Percentiles rank a stretch among this genome's conserved stretches.
Conservation (phyloP, 495 filamentous ascomycete genomes). For the Aspergillus cristatus region DNA sequence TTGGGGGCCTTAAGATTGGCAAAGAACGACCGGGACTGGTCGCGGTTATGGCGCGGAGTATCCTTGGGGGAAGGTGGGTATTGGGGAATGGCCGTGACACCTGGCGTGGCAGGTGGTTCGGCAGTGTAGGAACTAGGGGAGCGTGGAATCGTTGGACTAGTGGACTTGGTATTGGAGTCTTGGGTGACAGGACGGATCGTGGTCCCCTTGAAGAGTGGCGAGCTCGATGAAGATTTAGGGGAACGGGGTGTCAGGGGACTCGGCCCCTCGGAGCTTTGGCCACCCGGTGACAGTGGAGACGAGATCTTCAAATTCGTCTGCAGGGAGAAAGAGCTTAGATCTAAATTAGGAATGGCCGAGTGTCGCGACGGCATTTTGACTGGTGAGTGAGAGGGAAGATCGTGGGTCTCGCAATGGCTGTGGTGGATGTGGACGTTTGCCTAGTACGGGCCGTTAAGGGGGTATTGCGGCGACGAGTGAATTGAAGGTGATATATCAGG, state of each 20-base stretch:
- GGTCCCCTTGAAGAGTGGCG: constrained; percentile 32
- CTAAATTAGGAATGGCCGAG: constrained; percentile 34
- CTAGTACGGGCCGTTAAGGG: too few relatives aligned
- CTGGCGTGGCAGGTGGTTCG: constrained; percentile 33
- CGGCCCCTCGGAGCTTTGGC: constrained; percentile 30
- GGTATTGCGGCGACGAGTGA: too few relatives aligned
- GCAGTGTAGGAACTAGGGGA: constrained; percentile 15
- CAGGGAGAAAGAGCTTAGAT: constrained; percentile 29
- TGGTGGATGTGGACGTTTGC: not conserved
- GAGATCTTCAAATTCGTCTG: constrained; percentile 24
- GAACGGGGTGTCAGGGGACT: constrained; percentile 37
- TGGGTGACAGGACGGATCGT: constrained; percentile 39
- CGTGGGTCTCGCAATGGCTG: constrained; percentile 7
- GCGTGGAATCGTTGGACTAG: constrained; percentile 23
- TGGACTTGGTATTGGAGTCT: constrained; percentile 26
- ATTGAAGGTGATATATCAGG: too few relatives aligned
- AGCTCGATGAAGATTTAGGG: constrained; percentile 33
- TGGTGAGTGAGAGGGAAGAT: constrained; percentile 6
- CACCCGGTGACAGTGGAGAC: constrained; percentile 28
- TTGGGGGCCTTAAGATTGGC: constrained; percentile 47
- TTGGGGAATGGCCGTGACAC: constrained; percentile 45
- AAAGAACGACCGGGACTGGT: constrained; percentile 48
- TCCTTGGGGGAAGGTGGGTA: constrained; percentile 43
- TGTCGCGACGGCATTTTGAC: constrained; percentile 35
- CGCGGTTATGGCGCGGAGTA: constrained; percentile 40